Evolutionary conservation across 495 filamentous ascomycete species (phyloP).

Genomic region (Xylaria sp.): DNA sequence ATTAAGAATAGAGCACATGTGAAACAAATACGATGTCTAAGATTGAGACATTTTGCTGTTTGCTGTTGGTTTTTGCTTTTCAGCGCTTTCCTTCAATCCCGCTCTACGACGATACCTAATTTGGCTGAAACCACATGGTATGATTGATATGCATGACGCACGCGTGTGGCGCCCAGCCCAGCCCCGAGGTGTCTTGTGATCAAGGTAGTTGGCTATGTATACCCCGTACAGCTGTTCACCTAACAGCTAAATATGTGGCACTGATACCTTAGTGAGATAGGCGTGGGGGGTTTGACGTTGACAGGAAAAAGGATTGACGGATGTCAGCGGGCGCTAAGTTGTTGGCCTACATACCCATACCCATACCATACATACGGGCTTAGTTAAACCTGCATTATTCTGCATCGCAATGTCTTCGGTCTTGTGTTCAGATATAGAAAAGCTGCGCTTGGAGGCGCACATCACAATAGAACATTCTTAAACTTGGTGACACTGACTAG

Average conservation of each 20-base stretch:
- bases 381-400: neutral
- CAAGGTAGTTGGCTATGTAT: neutral
- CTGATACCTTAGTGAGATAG: neutral
- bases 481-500: neutral
- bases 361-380: neutral
- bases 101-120: neutral
- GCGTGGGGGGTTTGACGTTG: conserved; percentile 5
- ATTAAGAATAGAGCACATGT: neutral
- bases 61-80: neutral
- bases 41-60: conserved; percentile 17
- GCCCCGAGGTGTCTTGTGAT: conserved; percentile 20
- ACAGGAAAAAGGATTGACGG: neutral
- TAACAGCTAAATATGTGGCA: neutral
- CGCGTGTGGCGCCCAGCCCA: conserved; percentile 5
- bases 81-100: neutral
- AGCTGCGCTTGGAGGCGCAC: neutral
- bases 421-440: neutral
- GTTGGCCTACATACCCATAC: neutral
- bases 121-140: conserved; percentile 7
- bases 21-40: neutral
- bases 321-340: neutral
- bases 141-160: conserved; percentile 6
- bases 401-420: neutral
- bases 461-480: neutral
- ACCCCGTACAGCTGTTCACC: neutral